Evolutionary conservation across 2,329 filamentous ascomycete genomes (phyloP).

Genomic region (Neophaeococcomyces mojaviensis): DNA sequence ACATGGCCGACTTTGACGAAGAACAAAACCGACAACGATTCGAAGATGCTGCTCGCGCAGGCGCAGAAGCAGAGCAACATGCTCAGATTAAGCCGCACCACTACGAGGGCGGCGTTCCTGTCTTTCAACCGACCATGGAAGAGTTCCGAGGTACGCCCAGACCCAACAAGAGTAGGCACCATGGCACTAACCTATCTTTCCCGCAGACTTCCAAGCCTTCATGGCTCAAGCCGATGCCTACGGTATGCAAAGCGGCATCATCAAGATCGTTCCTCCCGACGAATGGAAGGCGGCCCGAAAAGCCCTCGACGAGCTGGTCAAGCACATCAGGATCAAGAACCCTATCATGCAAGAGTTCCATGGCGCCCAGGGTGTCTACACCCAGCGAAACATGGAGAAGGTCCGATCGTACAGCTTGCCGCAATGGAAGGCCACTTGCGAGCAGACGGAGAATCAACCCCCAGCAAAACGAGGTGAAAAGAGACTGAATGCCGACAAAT

Average conservation of each 20-base stretch:
- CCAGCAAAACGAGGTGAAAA: slow-evolving; percentile 72
- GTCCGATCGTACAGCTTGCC: slow-evolving; percentile 93
- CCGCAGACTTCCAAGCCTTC: slow-evolving; percentile 76
- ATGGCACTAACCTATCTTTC: slow-evolving; percentile 46
- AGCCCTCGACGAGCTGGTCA: slow-evolving; percentile 74
- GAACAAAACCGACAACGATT: slow-evolving; percentile 23
- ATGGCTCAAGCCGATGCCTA: slow-evolving; percentile 86
- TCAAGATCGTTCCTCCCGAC: slow-evolving; percentile 86
- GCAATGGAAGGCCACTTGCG: slow-evolving; percentile 88
- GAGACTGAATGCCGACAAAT: slow-evolving; percentile 26
- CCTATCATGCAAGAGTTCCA: slow-evolving; percentile 98
- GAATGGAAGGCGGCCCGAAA: slow-evolving; percentile 58
- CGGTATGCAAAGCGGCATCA: slow-evolving; percentile 94
- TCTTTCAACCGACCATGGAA: slow-evolving; percentile 91
- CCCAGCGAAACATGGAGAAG: slow-evolving; percentile 94
- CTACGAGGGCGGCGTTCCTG: slow-evolving; percentile 77
- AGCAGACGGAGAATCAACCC: slow-evolving; percentile 92
- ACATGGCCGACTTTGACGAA: slow-evolving; percentile 17
- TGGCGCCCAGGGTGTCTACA: slow-evolving; percentile 89
- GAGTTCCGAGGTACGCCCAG: slow-evolving; percentile 40
- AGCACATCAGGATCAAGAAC: slow-evolving; percentile 87
- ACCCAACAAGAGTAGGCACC: not conserved
- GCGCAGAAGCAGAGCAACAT: slow-evolving; percentile 53
- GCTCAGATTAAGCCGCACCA: slow-evolving; percentile 77
- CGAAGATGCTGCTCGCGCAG: slow-evolving; percentile 23